phyloP scores from a whole-genome alignment of 1,284 basidiomycete species.

The Lignosus rhinocerotis region DNA sequence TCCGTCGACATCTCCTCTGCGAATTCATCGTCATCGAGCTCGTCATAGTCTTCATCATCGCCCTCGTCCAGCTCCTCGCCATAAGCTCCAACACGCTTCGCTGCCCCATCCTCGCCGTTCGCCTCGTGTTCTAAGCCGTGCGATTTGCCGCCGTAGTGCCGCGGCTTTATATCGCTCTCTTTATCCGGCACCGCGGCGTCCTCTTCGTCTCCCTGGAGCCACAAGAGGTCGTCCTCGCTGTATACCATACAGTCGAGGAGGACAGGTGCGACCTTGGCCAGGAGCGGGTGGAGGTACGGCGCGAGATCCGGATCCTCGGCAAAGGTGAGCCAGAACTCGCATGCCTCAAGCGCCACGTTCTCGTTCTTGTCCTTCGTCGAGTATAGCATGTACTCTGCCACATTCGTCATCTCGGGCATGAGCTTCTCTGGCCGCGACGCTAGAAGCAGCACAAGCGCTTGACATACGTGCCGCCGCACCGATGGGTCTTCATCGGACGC shows the following conservation, averaged over 20 bases:
- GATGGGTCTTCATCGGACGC: conserved; percentile 93
- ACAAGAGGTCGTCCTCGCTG: conserved; percentile 93
- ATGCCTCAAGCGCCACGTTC: conserved; percentile 93
- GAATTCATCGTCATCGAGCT: conserved; percentile 88
- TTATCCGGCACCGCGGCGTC: conserved; percentile 92
- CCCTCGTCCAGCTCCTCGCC: conserved; percentile 74
- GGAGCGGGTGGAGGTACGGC: conserved; percentile 82
- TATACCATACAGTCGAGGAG: conserved; percentile 97
- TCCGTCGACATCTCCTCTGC: conserved; percentile 97
- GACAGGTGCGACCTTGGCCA: conserved; percentile 89
- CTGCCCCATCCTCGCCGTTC: conserved; percentile 46
- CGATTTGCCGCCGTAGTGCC: conserved; percentile 83
- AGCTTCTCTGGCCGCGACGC: conserved; percentile 94
- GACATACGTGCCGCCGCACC: conserved; percentile 94
- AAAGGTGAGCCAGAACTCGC: conserved; percentile 99
- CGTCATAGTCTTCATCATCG: conserved; percentile 81
- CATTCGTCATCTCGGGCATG: conserved; percentile 93
- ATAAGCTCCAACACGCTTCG: conserved; percentile 63
- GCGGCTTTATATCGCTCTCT: conserved; percentile 94
- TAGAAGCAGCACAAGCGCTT: conserved; percentile 91
- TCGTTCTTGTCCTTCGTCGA: conserved; percentile 97
- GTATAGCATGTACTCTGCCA: conserved; percentile 99
- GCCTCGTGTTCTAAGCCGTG: conserved; percentile 83
- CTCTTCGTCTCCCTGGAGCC: conserved; percentile 92
- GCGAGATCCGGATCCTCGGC: conserved; percentile 91